Evolutionary conservation across 495 filamentous ascomycete species (phyloP), one percentile per base, ranked within the genome.

Genomic region (Podospora tetraspora): DNA sequence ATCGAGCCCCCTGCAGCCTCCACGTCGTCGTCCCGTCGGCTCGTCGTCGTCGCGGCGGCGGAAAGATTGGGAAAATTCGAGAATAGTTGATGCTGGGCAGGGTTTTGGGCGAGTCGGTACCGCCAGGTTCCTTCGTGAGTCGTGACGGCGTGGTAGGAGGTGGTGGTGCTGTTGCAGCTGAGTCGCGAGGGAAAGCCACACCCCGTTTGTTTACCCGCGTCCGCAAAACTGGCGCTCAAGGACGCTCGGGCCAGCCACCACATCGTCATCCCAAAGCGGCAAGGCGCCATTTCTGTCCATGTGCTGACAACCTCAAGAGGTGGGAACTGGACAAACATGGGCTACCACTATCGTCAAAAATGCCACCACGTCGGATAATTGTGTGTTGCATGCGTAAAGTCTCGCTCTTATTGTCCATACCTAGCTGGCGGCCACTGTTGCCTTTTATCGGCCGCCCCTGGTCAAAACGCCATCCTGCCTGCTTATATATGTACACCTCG

Each of bases 201-300:
- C 67, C 64, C 57, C 32, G 64, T 68, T 72, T 72, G 70, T 72
- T 72, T 72, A 72, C 67, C 67, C 67, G 58, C 23, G 59, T 21
- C 67, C 67, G 61, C 65, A 68, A 68, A 62, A 62, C 57, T 62
- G 59, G 68, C 66, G 34, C 43, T 16, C 32, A 52, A 23, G 16
- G 37, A 57, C 64, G 70, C 70, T 66, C 61, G 63, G 70, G 63
- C 70, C 66, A 71, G 2, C n/a, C n/a, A 12, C 19, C 29, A 13
- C 23, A 21, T 3, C 19, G 12, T 11, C 22, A 25, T 11, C 58
- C 58, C 23, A 60, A 60, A 60, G 1, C 12, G 58, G 58, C 12
- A 60, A 60, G 59, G 59, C 22, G 23, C 16, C 12, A 13, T 29
- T 60, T n/a, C 0, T 24, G 23, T 19, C 7, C 2, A 1, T 7